Evolutionary conservation across 2,329 filamentous ascomycete genomes (phyloP).

Genomic region (Ophiosphaerella herpotricha): DNA sequence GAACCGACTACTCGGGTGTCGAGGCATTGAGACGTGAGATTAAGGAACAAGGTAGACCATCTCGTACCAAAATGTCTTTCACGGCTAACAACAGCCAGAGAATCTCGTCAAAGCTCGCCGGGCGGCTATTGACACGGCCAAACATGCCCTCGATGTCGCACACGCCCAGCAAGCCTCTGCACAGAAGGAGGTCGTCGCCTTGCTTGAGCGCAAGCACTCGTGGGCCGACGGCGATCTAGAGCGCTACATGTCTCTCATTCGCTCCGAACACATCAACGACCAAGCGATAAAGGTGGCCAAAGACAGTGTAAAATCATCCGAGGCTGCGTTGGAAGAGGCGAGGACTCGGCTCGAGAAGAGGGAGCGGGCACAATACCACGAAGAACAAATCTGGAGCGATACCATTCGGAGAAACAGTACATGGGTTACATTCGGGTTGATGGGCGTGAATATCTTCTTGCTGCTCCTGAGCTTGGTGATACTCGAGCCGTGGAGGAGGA

Average conservation of each 20-base stretch:
- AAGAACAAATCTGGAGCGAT: conserved; percentile 99
- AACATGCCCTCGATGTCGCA: conserved; percentile 78
- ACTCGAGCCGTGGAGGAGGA: conserved; percentile 89
- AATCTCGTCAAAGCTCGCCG: conserved; percentile 63
- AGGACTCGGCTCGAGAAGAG: conserved; percentile 75
- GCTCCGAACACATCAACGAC: conserved; percentile 91
- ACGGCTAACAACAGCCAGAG: conserved; percentile 47
- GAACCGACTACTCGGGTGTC: conserved; percentile 82
- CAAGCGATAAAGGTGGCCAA: conserved; percentile 76
- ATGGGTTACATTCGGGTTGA: conserved; percentile 97
- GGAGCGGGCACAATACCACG: conserved; percentile 91
- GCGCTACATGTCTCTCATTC: conserved; percentile 89
- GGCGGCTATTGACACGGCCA: conserved; percentile 69
- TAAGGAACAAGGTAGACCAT: conserved; percentile 60
- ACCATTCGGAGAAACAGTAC: conserved; percentile 95
- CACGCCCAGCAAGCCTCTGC: conserved; percentile 83
- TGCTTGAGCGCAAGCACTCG: conserved; percentile 90
- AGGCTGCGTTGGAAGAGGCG: conserved; percentile 79
- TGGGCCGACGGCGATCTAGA: conserved; percentile 89
- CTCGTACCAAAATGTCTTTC: neutral
- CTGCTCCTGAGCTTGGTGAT: conserved; percentile 86
- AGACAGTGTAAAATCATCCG: conserved; percentile 72
- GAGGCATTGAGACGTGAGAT: conserved; percentile 83
- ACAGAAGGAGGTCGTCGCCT: conserved; percentile 92
- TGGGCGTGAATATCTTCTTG: conserved; percentile 92